A percentile compares a stretch with the other conserved stretches of the same genome.
These are phyloP conservation scores for Paulownia fortunei DNA, from an alignment of 257 asterid species.

Conservation along the genomic window DNA sequence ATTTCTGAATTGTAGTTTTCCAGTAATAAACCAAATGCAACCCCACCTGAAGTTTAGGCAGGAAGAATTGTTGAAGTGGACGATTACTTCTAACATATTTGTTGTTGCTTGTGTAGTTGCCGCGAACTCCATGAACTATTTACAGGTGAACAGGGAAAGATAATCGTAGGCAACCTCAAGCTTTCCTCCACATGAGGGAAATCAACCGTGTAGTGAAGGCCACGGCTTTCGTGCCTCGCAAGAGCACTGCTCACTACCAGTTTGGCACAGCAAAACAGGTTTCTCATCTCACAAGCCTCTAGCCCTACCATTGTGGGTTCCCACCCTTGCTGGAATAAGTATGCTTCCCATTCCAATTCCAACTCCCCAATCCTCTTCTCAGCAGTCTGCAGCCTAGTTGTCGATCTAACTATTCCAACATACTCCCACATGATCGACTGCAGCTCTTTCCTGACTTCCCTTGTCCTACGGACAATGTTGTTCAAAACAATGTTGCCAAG, in stretches of 20 bases:
- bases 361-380: slow-evolving; percentile 80
- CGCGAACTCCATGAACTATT: slow-evolving; percentile 87
- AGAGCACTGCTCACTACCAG: slow-evolving; percentile 89
- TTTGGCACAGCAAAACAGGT: slow-evolving; percentile 91
- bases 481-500: slow-evolving; percentile 48
- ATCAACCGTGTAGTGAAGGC: slow-evolving; percentile 84
- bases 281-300: slow-evolving; percentile 96
- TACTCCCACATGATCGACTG: slow-evolving; percentile 91
- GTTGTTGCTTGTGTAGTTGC: slow-evolving; percentile 69
- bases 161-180: slow-evolving; percentile 86
- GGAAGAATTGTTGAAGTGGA: slow-evolving; percentile 30
- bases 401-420: slow-evolving; percentile 90
- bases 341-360: slow-evolving; percentile 88
- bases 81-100: slow-evolving; percentile 36
- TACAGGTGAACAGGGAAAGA: slow-evolving; percentile 68
- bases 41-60: slow-evolving; percentile 37
- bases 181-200: slow-evolving; percentile 83
- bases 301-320: slow-evolving; percentile 88
- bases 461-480: slow-evolving; percentile 54
- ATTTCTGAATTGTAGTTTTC: neutral
- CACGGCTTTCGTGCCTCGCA: slow-evolving; percentile 93
- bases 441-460: slow-evolving; percentile 70
- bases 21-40: slow-evolving; percentile 31
- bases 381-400: slow-evolving; percentile 69
- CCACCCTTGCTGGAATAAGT: slow-evolving; percentile 93